Evolutionary conservation across 306 rosid species (phyloP).

Genomic region (Abrus precatorius): DNA sequence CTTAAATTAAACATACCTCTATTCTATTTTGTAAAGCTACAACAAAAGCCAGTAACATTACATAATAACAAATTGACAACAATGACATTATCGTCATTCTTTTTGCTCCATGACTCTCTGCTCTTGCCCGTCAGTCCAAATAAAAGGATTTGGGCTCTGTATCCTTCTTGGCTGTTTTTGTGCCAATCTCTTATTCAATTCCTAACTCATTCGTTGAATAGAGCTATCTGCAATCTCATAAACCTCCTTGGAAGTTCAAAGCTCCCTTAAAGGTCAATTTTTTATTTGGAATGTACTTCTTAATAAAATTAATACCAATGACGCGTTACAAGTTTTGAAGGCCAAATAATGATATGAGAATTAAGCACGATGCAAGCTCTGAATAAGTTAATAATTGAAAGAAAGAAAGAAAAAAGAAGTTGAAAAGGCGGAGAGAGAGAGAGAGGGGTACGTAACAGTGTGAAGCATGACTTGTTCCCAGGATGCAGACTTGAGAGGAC

Average conservation of each 20-base stretch:
- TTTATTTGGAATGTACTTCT: too few relatives aligned
- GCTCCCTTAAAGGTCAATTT: too few relatives aligned
- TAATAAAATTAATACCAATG: too few relatives aligned
- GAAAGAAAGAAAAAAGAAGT: not conserved
- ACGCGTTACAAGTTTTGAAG: too few relatives aligned
- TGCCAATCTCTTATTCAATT: not conserved
- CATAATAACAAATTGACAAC: not conserved
- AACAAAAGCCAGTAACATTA: not conserved
- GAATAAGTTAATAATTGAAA: not conserved
- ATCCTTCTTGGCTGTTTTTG: not conserved
- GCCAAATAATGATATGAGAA: too few relatives aligned
- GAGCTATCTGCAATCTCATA: not conserved
- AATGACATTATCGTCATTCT: not conserved
- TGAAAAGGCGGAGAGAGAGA: not conserved
- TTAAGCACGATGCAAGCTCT: not conserved
- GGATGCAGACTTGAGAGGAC: constrained; percentile 73
- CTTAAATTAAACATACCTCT: not conserved
- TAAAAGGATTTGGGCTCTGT: not conserved
- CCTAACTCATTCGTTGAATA: not conserved
- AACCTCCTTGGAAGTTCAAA: not conserved
- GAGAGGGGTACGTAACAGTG: constrained; percentile 59
- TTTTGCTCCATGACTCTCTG: not conserved
- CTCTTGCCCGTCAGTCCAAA: not conserved
- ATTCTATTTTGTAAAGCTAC: not conserved
- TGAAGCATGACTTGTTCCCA: constrained; percentile 92